A percentile compares a stretch with the other conserved stretches of the same genome.
These are phyloP conservation scores for Cercospora sp. DNA, from an alignment of 2,329 filamentous ascomycete genomes.

Conservation along the genomic window DNA sequence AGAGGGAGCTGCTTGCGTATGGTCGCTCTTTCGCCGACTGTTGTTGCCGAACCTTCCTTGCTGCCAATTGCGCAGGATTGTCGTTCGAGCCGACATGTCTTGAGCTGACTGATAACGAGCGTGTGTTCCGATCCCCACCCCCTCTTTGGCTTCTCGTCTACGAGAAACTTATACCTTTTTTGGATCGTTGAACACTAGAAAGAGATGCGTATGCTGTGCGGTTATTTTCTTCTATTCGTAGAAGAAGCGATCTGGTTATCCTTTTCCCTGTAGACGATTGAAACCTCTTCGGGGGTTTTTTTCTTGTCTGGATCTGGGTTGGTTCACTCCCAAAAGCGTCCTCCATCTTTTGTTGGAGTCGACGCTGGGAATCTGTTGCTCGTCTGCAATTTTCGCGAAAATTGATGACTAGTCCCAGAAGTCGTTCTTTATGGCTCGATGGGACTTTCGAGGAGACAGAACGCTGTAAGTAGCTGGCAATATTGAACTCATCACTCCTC, in stretches of 20 bases:
- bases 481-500: slow-evolving; percentile 9
- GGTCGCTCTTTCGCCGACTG: slow-evolving; percentile 37
- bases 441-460: slow-evolving; percentile 20
- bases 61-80: slow-evolving; percentile 25
- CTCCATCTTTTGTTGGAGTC: slow-evolving; percentile 14
- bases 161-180: no score
- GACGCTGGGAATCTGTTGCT: slow-evolving; percentile 23
- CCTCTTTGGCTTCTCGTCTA: no score
- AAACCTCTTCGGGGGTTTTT: neutral
- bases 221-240: slow-evolving; percentile 19
- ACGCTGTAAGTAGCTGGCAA: slow-evolving; percentile 27
- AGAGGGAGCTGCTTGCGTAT: slow-evolving; percentile 39
- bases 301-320: slow-evolving; percentile 31
- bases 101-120: slow-evolving; percentile 35
- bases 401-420: neutral
- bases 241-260: slow-evolving; percentile 32
- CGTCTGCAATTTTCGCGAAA: neutral
- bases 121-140: slow-evolving; percentile 18
- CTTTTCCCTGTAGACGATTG: slow-evolving; percentile 36
- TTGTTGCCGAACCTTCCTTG: slow-evolving; percentile 30
- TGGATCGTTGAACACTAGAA: slow-evolving; percentile 17
- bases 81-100: slow-evolving; percentile 17
- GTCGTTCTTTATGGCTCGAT: neutral
- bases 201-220: slow-evolving; percentile 36
- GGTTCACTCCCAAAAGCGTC: slow-evolving; percentile 27